Conservation (phyloP, 179 eudicot genomes). For the Amaranthus tricolor region DNA sequence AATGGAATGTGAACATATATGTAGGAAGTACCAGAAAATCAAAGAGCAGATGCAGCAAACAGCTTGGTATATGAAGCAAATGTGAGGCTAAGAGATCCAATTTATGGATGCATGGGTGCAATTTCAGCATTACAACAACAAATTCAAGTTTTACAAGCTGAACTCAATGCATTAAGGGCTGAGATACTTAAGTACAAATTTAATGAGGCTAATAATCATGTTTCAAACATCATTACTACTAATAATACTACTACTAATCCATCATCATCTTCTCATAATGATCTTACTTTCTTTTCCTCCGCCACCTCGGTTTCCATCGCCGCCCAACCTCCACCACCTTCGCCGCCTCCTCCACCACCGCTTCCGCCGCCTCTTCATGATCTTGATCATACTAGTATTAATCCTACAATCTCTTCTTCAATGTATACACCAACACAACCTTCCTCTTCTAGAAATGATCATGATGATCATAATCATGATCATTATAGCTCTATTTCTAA, state of each 20-base stretch:
- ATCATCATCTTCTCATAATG: constrained; percentile 15
- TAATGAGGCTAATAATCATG: constrained; percentile 32
- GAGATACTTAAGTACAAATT: constrained; percentile 60
- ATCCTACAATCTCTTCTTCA: constrained; percentile 28
- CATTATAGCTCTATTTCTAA: constrained; percentile 43
- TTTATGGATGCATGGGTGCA: constrained; percentile 93
- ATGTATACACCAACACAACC: constrained; percentile 32
- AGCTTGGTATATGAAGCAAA: constrained; percentile 83
- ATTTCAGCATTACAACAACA: constrained; percentile 73
- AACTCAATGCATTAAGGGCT: constrained; percentile 53
- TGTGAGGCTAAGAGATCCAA: constrained; percentile 76
- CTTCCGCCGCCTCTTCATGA: constrained; percentile 24
- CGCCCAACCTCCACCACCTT: constrained; percentile 33
- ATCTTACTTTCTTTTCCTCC: constrained; percentile 28
- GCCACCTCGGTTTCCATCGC: constrained; percentile 31
- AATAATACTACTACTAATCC: constrained; percentile 3
- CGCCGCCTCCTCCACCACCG: constrained; percentile 29
- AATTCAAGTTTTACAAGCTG: constrained; percentile 64
- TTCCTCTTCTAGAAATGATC: constrained; percentile 28
- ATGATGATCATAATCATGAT: constrained; percentile 22
- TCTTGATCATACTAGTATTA: constrained; percentile 11
- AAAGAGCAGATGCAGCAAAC: constrained; percentile 82
- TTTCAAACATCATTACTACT: constrained; percentile 3
- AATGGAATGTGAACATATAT: not conserved
- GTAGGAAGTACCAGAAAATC: constrained; percentile 74